Conservation (phyloP, 2,329 filamentous ascomycete species). For the Fusarium newnesense region DNA sequence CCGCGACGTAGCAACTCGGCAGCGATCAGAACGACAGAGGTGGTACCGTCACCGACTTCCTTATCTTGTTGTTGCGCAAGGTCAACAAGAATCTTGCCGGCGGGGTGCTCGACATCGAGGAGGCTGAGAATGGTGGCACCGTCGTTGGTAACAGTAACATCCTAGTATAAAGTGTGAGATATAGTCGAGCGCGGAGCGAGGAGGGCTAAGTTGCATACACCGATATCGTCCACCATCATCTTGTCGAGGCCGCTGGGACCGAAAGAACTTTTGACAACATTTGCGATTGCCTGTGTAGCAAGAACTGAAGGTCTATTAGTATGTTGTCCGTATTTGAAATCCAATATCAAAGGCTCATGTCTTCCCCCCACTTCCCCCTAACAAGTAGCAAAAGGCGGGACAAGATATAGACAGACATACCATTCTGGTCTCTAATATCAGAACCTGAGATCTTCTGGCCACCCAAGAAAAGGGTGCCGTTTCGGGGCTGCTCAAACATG, state of each 20-base stretch:
- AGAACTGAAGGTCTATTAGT: conserved; percentile 68
- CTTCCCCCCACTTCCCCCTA: conserved; percentile 42
- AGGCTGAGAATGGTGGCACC: conserved; percentile 95
- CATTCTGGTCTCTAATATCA: conserved; percentile 97
- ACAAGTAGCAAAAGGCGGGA: conserved; percentile 35
- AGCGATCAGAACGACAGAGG: conserved; percentile 96
- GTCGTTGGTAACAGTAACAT: conserved; percentile 99
- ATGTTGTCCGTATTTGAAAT: conserved; percentile 6
- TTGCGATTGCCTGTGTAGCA: conserved; percentile 95
- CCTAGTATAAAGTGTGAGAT: conserved; percentile 60
- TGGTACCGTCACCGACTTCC: conserved; percentile 98
- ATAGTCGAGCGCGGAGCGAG: conserved; percentile 27
- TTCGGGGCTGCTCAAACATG: conserved; percentile 95
- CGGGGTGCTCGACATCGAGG: conserved; percentile 96
- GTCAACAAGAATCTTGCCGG: conserved; percentile 97
- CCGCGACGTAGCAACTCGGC: conserved; percentile 92
- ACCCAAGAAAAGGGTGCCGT: conserved; percentile 96
- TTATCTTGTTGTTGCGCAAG: conserved; percentile 98
- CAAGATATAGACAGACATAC: conserved; percentile 57
- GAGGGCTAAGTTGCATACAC: conserved; percentile 64
- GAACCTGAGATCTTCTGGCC: conserved; percentile 97
- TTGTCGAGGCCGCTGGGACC: conserved; percentile 97
- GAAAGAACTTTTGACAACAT: conserved; percentile 99
- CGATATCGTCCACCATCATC: conserved; percentile 99
- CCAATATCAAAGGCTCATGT: conserved; percentile 31